Conservation (phyloP, 176 grass and related monocot genomes). For the Carex scoparia region DNA sequence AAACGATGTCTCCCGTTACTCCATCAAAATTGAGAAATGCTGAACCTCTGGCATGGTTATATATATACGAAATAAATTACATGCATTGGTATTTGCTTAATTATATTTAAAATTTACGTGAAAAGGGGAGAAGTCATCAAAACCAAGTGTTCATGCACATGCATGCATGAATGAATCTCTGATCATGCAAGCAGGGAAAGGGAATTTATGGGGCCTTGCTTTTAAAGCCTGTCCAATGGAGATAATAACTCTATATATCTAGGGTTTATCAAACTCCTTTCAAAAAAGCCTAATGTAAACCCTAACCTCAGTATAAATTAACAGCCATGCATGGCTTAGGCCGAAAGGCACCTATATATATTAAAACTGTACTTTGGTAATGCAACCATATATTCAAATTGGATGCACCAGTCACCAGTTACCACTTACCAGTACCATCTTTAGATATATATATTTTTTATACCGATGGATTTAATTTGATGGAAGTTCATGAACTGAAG, state of each 20-base stretch:
- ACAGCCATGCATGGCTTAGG: constrained; percentile 18
- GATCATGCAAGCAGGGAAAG: neutral
- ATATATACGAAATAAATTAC: neutral
- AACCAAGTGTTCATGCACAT: constrained; percentile 19
- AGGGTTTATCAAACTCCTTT: constrained; percentile 15
- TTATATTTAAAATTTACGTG: constrained; percentile 7
- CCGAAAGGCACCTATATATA: constrained; percentile 4
- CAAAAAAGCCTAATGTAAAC: neutral
- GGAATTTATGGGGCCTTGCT: neutral
- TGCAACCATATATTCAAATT: neutral
- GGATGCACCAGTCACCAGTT: constrained; percentile 5
- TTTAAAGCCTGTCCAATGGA: constrained; percentile 14
- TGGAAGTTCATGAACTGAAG: constrained; percentile 19
- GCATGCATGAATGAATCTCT: neutral
- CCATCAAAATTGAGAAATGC: neutral
- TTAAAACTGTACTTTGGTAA: constrained; percentile 8
- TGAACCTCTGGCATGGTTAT: neutral
- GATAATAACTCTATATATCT: constrained; percentile 1
- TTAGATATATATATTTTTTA: neutral
- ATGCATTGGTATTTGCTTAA: neutral
- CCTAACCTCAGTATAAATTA: neutral
- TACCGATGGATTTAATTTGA: neutral
- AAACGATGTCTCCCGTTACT: neutral
- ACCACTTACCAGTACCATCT: neutral
- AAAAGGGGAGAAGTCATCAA: constrained; percentile 26